Base-by-base conservation (phyloP, 2,329 filamentous ascomycete species). In the Lachnellula arida region DNA sequence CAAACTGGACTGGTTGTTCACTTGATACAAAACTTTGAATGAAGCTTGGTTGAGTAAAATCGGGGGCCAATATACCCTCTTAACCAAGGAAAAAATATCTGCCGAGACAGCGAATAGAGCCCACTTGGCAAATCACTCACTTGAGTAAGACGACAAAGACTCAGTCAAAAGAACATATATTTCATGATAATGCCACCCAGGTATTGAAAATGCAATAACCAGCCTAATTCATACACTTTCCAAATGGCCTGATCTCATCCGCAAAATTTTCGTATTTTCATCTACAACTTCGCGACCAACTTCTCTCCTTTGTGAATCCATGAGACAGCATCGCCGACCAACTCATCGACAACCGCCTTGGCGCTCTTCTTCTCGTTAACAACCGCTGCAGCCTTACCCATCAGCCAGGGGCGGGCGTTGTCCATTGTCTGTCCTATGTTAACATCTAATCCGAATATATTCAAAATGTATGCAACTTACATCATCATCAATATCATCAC, bases 351-450 rank as follows among this genome's bases (percentile, higher is more conserved):
- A 59, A 99, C 93, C 17, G 74, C 89, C 82, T 92, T 95, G 60
- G 94, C 94, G 40, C 81, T 78, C 85, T 95, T 95, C 80, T 87
- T 88, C 77, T 97, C 91, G 70, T 93, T 94, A 55, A 94, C 89
- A 34, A 97, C 90, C 28, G 94, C 93, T 39, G 94, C 89, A 59
- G 89, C 93, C 81, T 97, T 95, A 73, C 94, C 94, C 94, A 99
- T 99, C 66, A 97, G 76, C 79, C 85, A 96, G 14, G 92, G 92
- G 57, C 91, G 82, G 68, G 91, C 92, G 71, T 94, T 91, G 73
- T 97, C 94, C 77, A 99, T 85, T 35, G 88, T 83, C 42, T 97
- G 23, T 53, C 15, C 5, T 12, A 5, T 14, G 58, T 97, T 92
- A 56, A 89, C 82, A 58, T 88, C 81, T 87, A 61, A 54, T 65